Conservation (phyloP, 1,284 basidiomycete species). For the Naganishia sp. region DNA sequence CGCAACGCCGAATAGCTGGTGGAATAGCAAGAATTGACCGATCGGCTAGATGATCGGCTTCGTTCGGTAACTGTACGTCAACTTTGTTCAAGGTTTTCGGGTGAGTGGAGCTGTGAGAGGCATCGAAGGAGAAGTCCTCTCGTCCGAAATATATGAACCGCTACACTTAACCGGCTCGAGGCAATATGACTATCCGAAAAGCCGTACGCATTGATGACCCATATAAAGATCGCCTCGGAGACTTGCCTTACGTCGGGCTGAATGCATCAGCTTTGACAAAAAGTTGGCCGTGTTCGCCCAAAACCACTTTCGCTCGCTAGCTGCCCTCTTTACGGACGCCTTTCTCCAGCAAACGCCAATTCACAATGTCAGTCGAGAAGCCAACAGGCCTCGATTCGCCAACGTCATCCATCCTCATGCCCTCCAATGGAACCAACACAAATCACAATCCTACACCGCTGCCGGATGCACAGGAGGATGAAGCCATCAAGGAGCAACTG, state of each 20-base stretch:
- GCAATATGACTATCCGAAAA: too few relatives aligned
- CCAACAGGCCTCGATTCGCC: conserved; percentile 13
- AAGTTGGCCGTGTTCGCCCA: not conserved
- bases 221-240: not conserved
- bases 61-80: not conserved
- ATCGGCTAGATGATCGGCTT: not conserved
- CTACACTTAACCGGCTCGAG: not conserved
- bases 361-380: conserved; percentile 10
- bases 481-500: conserved; percentile 13
- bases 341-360: too few relatives aligned
- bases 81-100: conserved; percentile 4
- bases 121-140: not conserved
- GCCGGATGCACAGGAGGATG: conserved; percentile 10
- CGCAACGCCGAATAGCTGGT: not conserved
- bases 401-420: conserved; percentile 9
- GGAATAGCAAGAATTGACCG: conserved; percentile 5
- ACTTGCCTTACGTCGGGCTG: not conserved
- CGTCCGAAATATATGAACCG: not conserved
- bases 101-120: not conserved
- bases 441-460: conserved; percentile 25
- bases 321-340: not conserved
- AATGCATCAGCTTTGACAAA: not conserved
- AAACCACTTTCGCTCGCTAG: not conserved
- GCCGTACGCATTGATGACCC: not conserved
- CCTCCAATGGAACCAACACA: conserved; percentile 17